Evolutionary conservation across 345 rosid species (phyloP), one percentile per base, ranked within the genome.

Genomic region (Populus euphratica): DNA sequence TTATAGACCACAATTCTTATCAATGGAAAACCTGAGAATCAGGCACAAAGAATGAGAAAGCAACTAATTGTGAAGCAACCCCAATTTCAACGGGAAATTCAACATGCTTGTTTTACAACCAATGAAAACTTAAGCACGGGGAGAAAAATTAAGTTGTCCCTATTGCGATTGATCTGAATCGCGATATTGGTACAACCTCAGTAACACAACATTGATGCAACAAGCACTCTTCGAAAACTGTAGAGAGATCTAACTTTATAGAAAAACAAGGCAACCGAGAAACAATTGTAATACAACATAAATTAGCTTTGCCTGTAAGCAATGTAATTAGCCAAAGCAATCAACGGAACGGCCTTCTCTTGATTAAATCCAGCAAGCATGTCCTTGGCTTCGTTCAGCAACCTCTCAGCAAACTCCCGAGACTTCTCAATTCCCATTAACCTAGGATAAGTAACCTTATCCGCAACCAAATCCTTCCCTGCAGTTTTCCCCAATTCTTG

Each of bases 401-500:
- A 85, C 70, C 88, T 86, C 61, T 81, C 85, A 1, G 98, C 97
- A 20, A 96, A 90, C 17, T 89, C 89, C 83, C 83, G 85, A 0
- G 99, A 90, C 75, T 88, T 86, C 79, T 93, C 94, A 25, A 96
- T 76, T 52, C 99, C 99, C 86, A 96, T 64, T n/a, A 93, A 80
- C 83, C 91, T 96, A 0, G 99, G 98, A 74, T 92, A 96, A 0
- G 97, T 96, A 13, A 79, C 75, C 59, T 93, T 93, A 81, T 92
- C 97, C 0, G 98, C 97, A 68, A 90, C 86, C 87, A 96, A 81
- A 74, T 96, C 99, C 83, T 96, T 96, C 25, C 99, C 98, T 0
- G 97, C 99, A 5, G 99, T 93, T 85, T 96, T 93, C 29, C 99
- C 99, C 73, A 93, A 59, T 70, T 96, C 97, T 54, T 88, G 49